phyloP scores from a whole-genome alignment of 371 early-diverging fungal species.

The Circinella umbellata region DNA sequence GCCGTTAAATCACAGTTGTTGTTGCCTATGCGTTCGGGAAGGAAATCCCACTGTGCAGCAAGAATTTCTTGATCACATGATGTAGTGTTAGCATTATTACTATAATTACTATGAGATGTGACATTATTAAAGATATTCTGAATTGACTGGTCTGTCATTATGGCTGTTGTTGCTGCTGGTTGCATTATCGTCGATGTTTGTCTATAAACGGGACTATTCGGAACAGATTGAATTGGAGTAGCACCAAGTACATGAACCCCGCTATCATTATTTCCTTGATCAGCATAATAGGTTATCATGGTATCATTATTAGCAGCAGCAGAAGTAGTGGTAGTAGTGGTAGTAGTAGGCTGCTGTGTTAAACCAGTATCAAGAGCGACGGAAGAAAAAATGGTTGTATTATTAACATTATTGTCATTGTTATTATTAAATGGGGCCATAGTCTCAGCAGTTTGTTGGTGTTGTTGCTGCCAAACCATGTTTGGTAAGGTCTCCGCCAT shows the following conservation, averaged over 20 bases:
- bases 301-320: too few relatives aligned
- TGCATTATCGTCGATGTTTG: neutral
- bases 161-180: too few relatives aligned
- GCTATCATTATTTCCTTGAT: neutral
- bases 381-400: too few relatives aligned
- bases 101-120: neutral
- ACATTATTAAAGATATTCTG: neutral
- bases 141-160: too few relatives aligned
- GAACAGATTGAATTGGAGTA: neutral
- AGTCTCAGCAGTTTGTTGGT: too few relatives aligned
- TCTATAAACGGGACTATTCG: conserved; percentile 1
- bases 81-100: neutral
- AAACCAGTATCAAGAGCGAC: too few relatives aligned
- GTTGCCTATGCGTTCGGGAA: neutral
- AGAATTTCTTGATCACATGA: neutral
- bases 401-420: too few relatives aligned
- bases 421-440: too few relatives aligned
- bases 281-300: neutral
- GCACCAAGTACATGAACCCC: too few relatives aligned
- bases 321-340: neutral
- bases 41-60: neutral
- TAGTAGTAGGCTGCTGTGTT: too few relatives aligned
- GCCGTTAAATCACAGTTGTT: too few relatives aligned
- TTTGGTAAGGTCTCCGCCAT: neutral
- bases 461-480: conserved; percentile 1